Evolutionary conservation across 441 rosid species (phyloP).

Genomic region (Populus hybrid): DNA sequence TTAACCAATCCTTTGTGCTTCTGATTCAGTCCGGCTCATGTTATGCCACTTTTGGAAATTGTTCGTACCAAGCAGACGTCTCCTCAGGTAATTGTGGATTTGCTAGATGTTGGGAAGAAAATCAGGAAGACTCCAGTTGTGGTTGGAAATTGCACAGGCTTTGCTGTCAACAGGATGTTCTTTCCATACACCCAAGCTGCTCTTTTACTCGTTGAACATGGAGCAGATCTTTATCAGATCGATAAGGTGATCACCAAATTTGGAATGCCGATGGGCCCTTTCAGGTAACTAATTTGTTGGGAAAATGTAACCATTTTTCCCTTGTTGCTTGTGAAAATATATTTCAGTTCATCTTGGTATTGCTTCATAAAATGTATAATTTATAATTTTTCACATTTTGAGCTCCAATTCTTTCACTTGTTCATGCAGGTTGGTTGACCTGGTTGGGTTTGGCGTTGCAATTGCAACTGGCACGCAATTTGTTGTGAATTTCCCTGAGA

Average conservation of each 20-base stretch:
- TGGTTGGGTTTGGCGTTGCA: slow-evolving; percentile 95
- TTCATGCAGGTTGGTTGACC: slow-evolving; percentile 72
- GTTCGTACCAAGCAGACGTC: slow-evolving; percentile 87
- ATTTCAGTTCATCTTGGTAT: background rate
- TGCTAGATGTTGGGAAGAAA: slow-evolving; percentile 83
- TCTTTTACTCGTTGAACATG: slow-evolving; percentile 74
- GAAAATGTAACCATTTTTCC: background rate
- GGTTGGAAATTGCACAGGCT: slow-evolving; percentile 97
- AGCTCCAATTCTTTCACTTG: slow-evolving; percentile 8
- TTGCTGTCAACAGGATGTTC: slow-evolving; percentile 97
- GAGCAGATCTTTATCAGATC: slow-evolving; percentile 72
- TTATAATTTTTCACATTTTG: slow-evolving; percentile 1
- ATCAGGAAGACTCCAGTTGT: slow-evolving; percentile 92
- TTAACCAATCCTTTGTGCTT: slow-evolving; percentile 16
- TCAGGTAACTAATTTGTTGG: slow-evolving; percentile 47
- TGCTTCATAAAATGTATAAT: background rate
- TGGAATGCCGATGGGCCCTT: slow-evolving; percentile 99
- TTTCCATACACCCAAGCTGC: slow-evolving; percentile 92
- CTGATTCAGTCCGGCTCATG: slow-evolving; percentile 86
- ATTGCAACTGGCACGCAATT: slow-evolving; percentile 78
- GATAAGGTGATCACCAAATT: slow-evolving; percentile 80
- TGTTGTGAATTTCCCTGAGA: slow-evolving; percentile 73
- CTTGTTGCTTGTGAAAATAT: background rate
- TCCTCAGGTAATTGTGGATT: slow-evolving; percentile 86
- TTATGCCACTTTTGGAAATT: slow-evolving; percentile 96